Conservation (phyloP, 208 protist species). For the Porcisia hertigi region DNA sequence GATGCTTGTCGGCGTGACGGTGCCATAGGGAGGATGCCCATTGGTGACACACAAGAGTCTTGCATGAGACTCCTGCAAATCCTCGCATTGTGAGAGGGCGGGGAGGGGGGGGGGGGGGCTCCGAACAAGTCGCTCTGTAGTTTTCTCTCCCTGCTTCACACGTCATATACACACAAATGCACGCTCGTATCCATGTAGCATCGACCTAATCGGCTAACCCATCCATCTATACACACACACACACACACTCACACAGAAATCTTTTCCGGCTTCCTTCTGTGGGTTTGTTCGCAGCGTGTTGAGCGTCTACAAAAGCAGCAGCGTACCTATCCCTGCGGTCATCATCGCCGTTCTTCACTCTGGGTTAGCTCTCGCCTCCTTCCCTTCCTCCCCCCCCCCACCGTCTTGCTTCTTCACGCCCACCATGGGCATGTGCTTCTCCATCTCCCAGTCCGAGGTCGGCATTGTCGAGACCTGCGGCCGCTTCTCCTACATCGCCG, state of each 20-base stretch:
- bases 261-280: no score
- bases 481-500: constrained; percentile 42
- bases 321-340: no score
- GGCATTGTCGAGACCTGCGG: constrained; percentile 73
- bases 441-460: constrained; percentile 57
- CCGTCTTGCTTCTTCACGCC: background rate
- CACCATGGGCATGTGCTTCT: constrained; percentile 46
- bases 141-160: background rate
- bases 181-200: background rate
- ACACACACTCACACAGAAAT: background rate
- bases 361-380: no score
- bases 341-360: no score
- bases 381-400: no score
- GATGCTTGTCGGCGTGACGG: background rate
- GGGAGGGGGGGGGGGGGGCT: no score
- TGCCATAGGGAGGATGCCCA: background rate
- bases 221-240: background rate
- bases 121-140: background rate
- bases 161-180: background rate
- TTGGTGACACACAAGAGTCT: background rate
- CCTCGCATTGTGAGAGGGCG: no score
- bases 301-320: no score
- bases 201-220: background rate
- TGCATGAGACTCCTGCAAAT: background rate
- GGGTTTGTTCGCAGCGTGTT: no score